These are phyloP conservation scores for Alternaria arborescens DNA, from an alignment of 2,329 filamentous ascomycete species.

Conservation along the genomic window DNA sequence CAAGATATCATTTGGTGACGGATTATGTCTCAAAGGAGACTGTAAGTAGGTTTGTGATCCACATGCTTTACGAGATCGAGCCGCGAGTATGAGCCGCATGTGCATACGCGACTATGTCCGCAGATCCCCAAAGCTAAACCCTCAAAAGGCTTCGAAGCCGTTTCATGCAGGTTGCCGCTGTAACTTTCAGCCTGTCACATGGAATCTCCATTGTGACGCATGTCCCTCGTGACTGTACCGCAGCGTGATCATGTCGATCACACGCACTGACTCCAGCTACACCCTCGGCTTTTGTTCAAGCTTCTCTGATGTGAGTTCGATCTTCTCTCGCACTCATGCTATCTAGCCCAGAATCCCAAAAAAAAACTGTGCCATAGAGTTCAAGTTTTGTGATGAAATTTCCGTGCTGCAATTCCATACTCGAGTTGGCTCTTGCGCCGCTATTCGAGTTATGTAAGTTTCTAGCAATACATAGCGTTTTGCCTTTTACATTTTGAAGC, in stretches of 20 bases:
- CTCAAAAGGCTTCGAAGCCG: background rate
- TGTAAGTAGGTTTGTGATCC: background rate
- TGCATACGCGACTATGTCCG: background rate
- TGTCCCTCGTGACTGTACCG: background rate
- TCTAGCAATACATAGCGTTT: background rate
- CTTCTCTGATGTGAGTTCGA: background rate
- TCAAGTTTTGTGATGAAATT: background rate
- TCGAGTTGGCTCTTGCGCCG: background rate
- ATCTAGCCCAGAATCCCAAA: background rate
- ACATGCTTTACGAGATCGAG: background rate
- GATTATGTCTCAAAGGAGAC: background rate
- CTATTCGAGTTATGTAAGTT: background rate
- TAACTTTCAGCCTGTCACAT: background rate
- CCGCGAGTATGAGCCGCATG: background rate
- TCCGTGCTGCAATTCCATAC: background rate
- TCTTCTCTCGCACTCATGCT: background rate
- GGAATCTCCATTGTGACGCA: background rate
- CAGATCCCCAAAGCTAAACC: background rate
- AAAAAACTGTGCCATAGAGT: background rate
- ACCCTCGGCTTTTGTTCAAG: background rate
- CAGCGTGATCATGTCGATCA: slow-evolving; percentile 1
- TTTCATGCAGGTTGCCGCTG: background rate
- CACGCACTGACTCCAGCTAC: background rate
- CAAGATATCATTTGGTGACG: background rate
- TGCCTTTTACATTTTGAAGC: background rate